phyloP scores from a whole-genome alignment of 768 basidiomycete species.

The Agaricus sinodeliciosus region DNA sequence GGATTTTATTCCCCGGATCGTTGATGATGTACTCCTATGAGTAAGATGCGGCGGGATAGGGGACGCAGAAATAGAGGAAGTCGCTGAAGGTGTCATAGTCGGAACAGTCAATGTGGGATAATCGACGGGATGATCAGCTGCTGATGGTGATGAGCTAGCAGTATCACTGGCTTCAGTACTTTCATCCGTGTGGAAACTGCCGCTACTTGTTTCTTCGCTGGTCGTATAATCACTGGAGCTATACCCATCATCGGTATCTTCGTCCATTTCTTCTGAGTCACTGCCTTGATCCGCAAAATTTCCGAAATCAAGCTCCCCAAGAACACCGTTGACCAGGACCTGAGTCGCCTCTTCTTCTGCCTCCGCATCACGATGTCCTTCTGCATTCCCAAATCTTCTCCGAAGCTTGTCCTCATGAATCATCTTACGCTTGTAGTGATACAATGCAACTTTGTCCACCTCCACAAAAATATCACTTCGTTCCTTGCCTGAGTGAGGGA shows the following conservation, averaged over 20 bases:
- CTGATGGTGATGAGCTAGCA: neutral
- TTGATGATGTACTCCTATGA: slow-evolving; percentile 31
- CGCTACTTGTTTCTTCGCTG: slow-evolving; percentile 19
- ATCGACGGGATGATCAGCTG: neutral
- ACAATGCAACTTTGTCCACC: slow-evolving; percentile 82
- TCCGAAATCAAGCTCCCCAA: slow-evolving; percentile 76
- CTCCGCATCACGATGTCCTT: slow-evolving; percentile 41
- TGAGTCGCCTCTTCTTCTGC: slow-evolving; percentile 82
- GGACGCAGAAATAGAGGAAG: neutral
- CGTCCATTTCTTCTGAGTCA: slow-evolving; percentile 59
- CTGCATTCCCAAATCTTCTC: slow-evolving; percentile 68
- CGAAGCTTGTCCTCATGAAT: slow-evolving; percentile 88
- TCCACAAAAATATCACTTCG: slow-evolving; percentile 75
- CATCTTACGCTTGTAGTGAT: slow-evolving; percentile 93
- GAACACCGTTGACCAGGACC: slow-evolving; percentile 73
- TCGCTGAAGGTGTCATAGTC: slow-evolving; percentile 1
- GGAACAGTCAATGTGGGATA: slow-evolving; percentile 8
- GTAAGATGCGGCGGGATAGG: slow-evolving; percentile 16
- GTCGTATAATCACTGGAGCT: slow-evolving; percentile 34
- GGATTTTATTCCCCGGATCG: slow-evolving; percentile 42
- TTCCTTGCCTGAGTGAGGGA: slow-evolving; percentile 77
- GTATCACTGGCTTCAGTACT: slow-evolving; percentile 15
- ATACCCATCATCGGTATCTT: slow-evolving; percentile 41
- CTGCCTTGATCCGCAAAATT: slow-evolving; percentile 75
- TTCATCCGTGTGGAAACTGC: slow-evolving; percentile 23